A percentile compares a stretch with the other conserved stretches of the same genome.
These are phyloP conservation scores for Phellopilus nigrolimitatus DNA, from an alignment of 1,284 basidiomycete genomes.

Conservation along the genomic window DNA sequence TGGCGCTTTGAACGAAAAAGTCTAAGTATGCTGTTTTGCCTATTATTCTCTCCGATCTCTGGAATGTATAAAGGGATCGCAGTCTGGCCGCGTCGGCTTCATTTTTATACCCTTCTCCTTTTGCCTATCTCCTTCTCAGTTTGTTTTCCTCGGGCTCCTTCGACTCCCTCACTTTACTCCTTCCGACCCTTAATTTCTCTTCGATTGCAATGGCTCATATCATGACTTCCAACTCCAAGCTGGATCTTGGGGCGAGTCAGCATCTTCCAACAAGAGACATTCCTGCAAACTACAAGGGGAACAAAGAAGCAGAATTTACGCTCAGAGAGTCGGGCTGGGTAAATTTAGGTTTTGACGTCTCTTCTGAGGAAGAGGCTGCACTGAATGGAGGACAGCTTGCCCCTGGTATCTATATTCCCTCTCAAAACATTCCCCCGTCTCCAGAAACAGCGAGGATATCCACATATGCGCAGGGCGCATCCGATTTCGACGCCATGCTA, in stretches of 20 bases:
- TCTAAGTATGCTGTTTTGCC: neutral
- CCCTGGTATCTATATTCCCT: neutral
- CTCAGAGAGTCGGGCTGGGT: slow-evolving; percentile 6
- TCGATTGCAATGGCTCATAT: neutral
- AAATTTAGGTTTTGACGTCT: neutral
- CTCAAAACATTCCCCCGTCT: neutral
- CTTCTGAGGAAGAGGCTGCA: slow-evolving; percentile 1
- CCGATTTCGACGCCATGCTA: neutral
- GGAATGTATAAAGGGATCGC: neutral
- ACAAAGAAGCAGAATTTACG: slow-evolving; percentile 3
- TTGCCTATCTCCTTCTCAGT: neutral
- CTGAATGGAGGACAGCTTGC: neutral
- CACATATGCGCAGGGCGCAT: neutral
- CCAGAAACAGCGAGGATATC: neutral
- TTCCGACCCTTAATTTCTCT: neutral
- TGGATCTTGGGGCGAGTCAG: neutral
- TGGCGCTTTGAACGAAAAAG: slow-evolving; percentile 1
- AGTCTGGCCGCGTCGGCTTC: neutral
- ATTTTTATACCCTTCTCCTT: neutral
- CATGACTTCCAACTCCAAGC: neutral
- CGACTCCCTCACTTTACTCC: neutral
- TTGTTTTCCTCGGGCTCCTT: neutral
- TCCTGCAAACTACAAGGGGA: neutral
- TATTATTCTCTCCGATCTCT: neutral
- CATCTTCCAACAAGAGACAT: neutral